Evolutionary conservation across 1,139 yeast species (phyloP).

Genomic region (Sugiyamaella xylanicola): DNA sequence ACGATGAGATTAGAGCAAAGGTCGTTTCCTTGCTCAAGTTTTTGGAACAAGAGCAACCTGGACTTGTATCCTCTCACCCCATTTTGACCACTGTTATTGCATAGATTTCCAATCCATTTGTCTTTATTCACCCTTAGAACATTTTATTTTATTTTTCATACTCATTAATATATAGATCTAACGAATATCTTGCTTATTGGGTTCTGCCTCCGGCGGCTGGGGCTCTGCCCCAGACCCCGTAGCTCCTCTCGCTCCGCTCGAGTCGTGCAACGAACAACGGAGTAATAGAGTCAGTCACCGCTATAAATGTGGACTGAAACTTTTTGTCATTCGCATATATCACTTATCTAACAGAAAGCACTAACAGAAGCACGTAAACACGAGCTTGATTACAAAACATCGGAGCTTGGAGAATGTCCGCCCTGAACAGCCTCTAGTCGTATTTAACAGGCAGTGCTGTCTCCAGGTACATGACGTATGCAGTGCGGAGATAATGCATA

Average conservation of each 20-base stretch:
- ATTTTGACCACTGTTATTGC: slow-evolving; percentile 26
- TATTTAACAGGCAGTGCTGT: background rate
- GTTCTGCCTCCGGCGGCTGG: background rate
- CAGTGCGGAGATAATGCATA: background rate
- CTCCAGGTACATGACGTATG: background rate
- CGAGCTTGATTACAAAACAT: too few relatives aligned
- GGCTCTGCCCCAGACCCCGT: background rate
- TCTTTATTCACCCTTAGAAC: background rate
- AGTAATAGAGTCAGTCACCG: too few relatives aligned
- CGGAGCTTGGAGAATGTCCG: too few relatives aligned
- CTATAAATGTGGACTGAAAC: too few relatives aligned
- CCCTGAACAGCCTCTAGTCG: too few relatives aligned
- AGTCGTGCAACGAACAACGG: background rate
- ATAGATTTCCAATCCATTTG: slow-evolving; percentile 7
- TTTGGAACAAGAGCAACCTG: slow-evolving; percentile 65
- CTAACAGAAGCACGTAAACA: too few relatives aligned
- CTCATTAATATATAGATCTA: background rate
- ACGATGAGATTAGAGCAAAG: slow-evolving; percentile 61
- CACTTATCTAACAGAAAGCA: too few relatives aligned
- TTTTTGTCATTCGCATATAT: too few relatives aligned
- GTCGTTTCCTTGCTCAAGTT: slow-evolving; percentile 72
- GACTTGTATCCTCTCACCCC: slow-evolving; percentile 40
- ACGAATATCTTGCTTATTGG: too few relatives aligned
- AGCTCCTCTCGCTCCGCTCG: background rate
- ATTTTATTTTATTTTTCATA: background rate